These are phyloP conservation scores for Gomphus sp. DNA, from an alignment of 1,284 basidiomycete genomes.

Conservation along the genomic window DNA sequence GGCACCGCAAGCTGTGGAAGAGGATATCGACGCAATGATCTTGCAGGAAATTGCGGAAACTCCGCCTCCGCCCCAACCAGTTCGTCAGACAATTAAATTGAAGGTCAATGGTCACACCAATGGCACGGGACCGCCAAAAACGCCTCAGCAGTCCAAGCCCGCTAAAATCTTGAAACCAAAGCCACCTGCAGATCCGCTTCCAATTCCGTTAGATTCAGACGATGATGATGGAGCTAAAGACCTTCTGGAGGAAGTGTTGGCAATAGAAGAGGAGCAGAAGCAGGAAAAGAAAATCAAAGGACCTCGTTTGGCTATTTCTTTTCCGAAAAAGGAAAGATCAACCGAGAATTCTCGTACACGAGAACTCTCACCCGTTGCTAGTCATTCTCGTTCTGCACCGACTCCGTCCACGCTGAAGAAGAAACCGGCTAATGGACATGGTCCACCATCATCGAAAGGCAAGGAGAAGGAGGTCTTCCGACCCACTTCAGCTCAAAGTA, in stretches of 20 bases:
- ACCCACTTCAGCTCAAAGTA: conserved; percentile 17
- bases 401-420: conserved; percentile 24
- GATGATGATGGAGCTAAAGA: conserved; percentile 72
- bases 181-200: conserved; percentile 43
- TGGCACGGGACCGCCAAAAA: conserved; percentile 23
- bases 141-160: conserved; percentile 27
- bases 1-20: conserved; percentile 16
- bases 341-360: background rate
- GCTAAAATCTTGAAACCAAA: conserved; percentile 36
- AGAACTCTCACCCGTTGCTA: background rate
- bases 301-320: background rate
- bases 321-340: conserved; percentile 4
- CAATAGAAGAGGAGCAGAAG: conserved; percentile 62
- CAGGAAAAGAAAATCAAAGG: conserved; percentile 21
- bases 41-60: conserved; percentile 12
- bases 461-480: conserved; percentile 30
- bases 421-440: conserved; percentile 21
- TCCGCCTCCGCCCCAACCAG: conserved; percentile 11
- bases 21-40: conserved; percentile 10
- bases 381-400: conserved; percentile 15
- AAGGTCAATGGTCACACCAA: conserved; percentile 32
- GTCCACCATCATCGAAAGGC: conserved; percentile 9
- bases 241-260: conserved; percentile 70
- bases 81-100: conserved; percentile 51
- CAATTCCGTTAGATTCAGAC: conserved; percentile 29